phyloP scores from a whole-genome alignment of 2,329 filamentous ascomycete species.

The Pseudocercospora vitis region DNA sequence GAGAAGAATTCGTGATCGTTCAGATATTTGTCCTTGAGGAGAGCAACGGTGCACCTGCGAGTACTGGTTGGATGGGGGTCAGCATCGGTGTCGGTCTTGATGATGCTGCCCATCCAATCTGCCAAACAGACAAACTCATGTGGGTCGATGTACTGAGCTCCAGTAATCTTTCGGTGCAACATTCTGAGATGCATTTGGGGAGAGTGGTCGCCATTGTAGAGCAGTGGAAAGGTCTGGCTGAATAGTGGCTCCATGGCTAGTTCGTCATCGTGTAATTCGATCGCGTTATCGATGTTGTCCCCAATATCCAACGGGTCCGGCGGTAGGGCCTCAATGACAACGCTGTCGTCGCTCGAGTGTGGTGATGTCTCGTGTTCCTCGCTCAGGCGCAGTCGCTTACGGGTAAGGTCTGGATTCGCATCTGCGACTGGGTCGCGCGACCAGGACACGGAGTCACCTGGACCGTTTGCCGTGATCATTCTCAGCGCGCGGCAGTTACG shows the following conservation, averaged over 20 bases:
- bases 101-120: slow-evolving; percentile 23
- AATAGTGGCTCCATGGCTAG: slow-evolving; percentile 16
- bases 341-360: slow-evolving; percentile 26
- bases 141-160: neutral
- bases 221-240: slow-evolving; percentile 18
- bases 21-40: slow-evolving; percentile 17
- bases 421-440: slow-evolving; percentile 47
- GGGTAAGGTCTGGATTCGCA: slow-evolving; percentile 46
- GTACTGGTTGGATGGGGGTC: slow-evolving; percentile 10
- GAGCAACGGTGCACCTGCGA: slow-evolving; percentile 3
- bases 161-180: neutral
- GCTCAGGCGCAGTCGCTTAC: slow-evolving; percentile 49
- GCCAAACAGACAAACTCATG: neutral
- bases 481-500: slow-evolving; percentile 4
- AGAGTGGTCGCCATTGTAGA: slow-evolving; percentile 7
- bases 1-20: slow-evolving; percentile 27
- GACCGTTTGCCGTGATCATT: slow-evolving; percentile 29
- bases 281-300: slow-evolving; percentile 38
- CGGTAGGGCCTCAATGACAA: slow-evolving; percentile 34
- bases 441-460: too few relatives aligned
- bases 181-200: neutral
- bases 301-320: slow-evolving; percentile 46
- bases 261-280: slow-evolving; percentile 41
- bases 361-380: slow-evolving; percentile 37
- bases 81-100: slow-evolving; percentile 29